These are phyloP conservation scores for Knufia fluminis DNA, from an alignment of 2,329 filamentous ascomycete species.

Conservation along the genomic window DNA sequence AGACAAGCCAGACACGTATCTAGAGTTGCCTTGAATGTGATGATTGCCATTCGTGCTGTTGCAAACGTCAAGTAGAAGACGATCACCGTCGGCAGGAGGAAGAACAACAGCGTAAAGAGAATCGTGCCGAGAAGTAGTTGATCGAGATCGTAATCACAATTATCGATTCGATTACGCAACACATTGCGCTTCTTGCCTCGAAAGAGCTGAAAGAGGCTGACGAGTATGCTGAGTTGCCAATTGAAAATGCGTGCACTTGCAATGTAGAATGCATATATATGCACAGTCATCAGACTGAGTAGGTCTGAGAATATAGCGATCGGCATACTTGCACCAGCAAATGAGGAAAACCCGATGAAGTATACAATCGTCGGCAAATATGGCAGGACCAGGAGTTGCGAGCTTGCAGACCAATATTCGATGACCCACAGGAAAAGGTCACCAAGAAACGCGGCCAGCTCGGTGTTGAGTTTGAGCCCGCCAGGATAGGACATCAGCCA, in stretches of 20 bases:
- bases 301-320: constrained; percentile 93
- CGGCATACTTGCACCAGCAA: constrained; percentile 92
- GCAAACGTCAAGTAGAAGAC: constrained; percentile 98
- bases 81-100: constrained; percentile 84
- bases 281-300: constrained; percentile 79
- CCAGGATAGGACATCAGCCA: constrained; percentile 97
- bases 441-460: constrained; percentile 86
- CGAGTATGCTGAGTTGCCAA: constrained; percentile 95
- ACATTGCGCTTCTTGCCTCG: constrained; percentile 97
- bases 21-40: constrained; percentile 78
- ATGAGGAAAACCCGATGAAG: constrained; percentile 88
- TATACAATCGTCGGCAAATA: constrained; percentile 78
- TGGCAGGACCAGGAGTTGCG: constrained; percentile 63
- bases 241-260: constrained; percentile 95
- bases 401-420: constrained; percentile 69
- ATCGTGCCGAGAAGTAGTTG: constrained; percentile 95
- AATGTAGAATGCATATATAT: constrained; percentile 97
- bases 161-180: constrained; percentile 92
- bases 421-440: constrained; percentile 98
- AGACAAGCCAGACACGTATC: constrained; percentile 88
- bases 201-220: constrained; percentile 97
- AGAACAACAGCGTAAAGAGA: constrained; percentile 89
- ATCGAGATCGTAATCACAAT: constrained; percentile 96
- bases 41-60: constrained; percentile 86
- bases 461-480: constrained; percentile 87